Percentiles rank a stretch among this genome's conserved stretches.
Conservation (phyloP, 805 yeast genomes). For the Osmozyma mogii region DNA sequence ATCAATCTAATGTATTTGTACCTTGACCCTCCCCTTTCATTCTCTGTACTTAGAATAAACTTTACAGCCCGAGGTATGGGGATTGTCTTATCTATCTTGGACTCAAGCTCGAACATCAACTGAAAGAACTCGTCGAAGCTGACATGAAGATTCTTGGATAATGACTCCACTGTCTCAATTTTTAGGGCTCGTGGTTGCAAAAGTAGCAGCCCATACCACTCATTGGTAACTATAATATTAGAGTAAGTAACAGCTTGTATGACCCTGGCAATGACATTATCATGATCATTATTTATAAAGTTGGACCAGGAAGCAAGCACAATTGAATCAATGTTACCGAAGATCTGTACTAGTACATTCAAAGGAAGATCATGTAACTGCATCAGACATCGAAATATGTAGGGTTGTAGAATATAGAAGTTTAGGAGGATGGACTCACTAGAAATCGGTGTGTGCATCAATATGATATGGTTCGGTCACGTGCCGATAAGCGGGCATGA, state of each 20-base stretch:
- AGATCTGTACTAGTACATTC: conserved; percentile 1
- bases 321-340: conserved; percentile 1
- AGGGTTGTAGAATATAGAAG: background rate
- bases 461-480: too few species aligned
- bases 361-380: conserved; percentile 1
- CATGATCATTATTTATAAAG: conserved; percentile 1
- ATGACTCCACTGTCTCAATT: conserved; percentile 1
- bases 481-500: too few species aligned
- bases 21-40: too few species aligned
- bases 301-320: conserved; percentile 1
- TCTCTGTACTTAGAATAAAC: too few species aligned
- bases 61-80: too few species aligned
- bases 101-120: background rate
- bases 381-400: background rate
- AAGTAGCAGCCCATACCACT: conserved; percentile 4
- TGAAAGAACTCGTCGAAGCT: conserved; percentile 2
- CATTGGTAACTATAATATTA: conserved; percentile 3
- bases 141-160: conserved; percentile 2
- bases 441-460: too few species aligned
- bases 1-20: too few species aligned
- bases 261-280: conserved; percentile 1
- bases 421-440: too few species aligned
- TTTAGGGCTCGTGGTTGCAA: conserved; percentile 2
- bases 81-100: conserved; percentile 1
- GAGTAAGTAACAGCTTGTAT: conserved; percentile 4